Evolutionary conservation across 2,329 filamentous ascomycete species (phyloP), one percentile per base, ranked within the genome.

Genomic region (Clathrospora elynae): DNA sequence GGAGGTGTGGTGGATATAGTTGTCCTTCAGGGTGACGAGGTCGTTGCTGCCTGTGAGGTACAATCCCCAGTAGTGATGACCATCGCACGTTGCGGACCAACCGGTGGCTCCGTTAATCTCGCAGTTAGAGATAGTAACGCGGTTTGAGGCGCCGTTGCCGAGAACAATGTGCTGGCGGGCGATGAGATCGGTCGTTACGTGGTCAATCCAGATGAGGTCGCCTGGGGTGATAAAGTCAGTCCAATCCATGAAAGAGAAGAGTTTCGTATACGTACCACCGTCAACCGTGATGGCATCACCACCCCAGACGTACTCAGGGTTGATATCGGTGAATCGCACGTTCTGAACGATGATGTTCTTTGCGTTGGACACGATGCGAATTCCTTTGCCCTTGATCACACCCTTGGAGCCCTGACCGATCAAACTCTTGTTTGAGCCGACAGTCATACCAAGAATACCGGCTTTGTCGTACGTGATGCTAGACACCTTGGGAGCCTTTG

Each of bases 111-210:
- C 82, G 57, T 85, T 76, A 54, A 85, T 78, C 59, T 81, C 77
- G 68, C 62, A 74, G 75, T 84, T 83, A 54, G 80, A 80, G 62
- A 85, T 76, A 18, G 80, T 82, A 13, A 84, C 77, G 30, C 78
- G 78, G 62, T 74, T 75, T 55, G 74, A 76, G 35, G 78, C 75
- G 3, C 64, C 59, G 60, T 74, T 77, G 46, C 82, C 81, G 35
- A 80, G 74, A 35, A 84, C 81, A 35, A 83, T 78, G 71, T 82
- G 78, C 66, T 84, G 81, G 30, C 81, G 79, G 38, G 78, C 79
- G 52, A 83, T 78, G 30, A 78, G 74, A 36, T 79, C 79, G 35
- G 78, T 80, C 67, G 79, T 66, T 28, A 51, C 43, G 45, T 66
- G 62, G 42, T 64, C 59, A 19, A 61, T 55, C 55, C 59, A 60